These are phyloP conservation scores for Penicillium atrosanguineum DNA, from an alignment of 495 filamentous ascomycete genomes.

Conservation along the genomic window DNA sequence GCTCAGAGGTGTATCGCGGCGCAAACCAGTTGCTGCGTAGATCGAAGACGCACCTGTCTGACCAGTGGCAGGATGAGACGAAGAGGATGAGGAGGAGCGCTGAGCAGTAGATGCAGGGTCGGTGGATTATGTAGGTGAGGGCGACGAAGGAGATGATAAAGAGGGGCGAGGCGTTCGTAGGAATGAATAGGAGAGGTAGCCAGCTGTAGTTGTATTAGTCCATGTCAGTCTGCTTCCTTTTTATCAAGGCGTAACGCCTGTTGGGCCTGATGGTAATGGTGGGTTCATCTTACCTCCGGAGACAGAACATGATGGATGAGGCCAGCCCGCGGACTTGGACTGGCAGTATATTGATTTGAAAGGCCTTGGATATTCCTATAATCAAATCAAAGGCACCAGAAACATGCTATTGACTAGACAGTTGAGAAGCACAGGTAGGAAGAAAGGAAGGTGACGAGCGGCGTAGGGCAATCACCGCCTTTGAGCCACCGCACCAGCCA, in stretches of 20 bases:
- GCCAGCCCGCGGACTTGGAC: background rate
- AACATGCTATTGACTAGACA: background rate
- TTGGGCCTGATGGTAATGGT: background rate
- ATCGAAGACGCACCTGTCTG: slow-evolving; percentile 85
- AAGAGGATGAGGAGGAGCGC: slow-evolving; percentile 86
- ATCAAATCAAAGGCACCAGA: background rate
- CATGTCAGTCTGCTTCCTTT: background rate
- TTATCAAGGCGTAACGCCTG: background rate
- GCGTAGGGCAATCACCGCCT: background rate
- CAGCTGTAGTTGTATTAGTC: slow-evolving; percentile 46
- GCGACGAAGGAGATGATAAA: slow-evolving; percentile 90
- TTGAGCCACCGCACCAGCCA: slow-evolving; percentile 18
- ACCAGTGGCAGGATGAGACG: slow-evolving; percentile 87
- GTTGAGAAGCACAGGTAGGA: background rate
- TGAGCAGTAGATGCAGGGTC: slow-evolving; percentile 89
- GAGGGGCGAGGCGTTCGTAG: slow-evolving; percentile 73
- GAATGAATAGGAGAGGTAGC: slow-evolving; percentile 46
- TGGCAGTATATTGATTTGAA: background rate
- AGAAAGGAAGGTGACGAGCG: background rate
- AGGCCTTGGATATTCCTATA: background rate
- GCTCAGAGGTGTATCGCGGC: slow-evolving; percentile 49
- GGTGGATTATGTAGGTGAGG: slow-evolving; percentile 84
- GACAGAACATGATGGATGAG: slow-evolving; percentile 67
- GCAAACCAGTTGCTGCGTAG: slow-evolving; percentile 81
- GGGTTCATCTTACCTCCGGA: slow-evolving; percentile 61